A percentile compares a stretch with the other conserved stretches of the same genome.
These are phyloP conservation scores for Anethum foeniculum DNA, from an alignment of 140 eudicot species.

Conservation along the genomic window DNA sequence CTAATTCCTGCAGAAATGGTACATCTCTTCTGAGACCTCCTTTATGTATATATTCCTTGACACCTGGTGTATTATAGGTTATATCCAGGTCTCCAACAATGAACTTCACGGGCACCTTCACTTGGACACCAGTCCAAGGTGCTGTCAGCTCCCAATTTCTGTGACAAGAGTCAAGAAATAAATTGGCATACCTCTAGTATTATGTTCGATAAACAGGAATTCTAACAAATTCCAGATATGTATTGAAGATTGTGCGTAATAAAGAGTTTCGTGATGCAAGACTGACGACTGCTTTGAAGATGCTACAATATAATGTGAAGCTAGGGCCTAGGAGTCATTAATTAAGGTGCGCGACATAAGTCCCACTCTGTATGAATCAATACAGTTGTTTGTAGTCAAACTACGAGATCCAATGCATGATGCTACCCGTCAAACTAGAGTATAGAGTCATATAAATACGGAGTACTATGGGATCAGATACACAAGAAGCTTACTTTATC, in stretches of 20 bases:
- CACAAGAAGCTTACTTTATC: background rate
- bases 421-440: background rate
- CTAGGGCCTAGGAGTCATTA: background rate
- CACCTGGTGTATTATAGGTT: slow-evolving; percentile 21
- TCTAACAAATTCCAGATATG: background rate
- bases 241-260: background rate
- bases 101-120: slow-evolving; percentile 24
- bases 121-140: slow-evolving; percentile 28
- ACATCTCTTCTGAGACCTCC: slow-evolving; percentile 11
- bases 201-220: background rate
- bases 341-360: background rate
- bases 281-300: background rate
- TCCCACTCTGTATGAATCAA: background rate
- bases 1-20: slow-evolving; percentile 14
- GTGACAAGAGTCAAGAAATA: background rate
- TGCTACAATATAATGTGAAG: background rate
- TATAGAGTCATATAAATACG: background rate
- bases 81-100: slow-evolving; percentile 31
- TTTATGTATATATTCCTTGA: slow-evolving; percentile 19
- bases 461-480: background rate
- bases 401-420: background rate
- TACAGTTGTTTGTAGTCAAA: background rate
- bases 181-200: background rate
- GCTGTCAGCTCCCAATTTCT: slow-evolving; percentile 31
- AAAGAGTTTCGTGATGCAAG: background rate